These are phyloP conservation scores for Fusarium keratoplasticum DNA, from an alignment of 2,329 filamentous ascomycete genomes.

Conservation along the genomic window DNA sequence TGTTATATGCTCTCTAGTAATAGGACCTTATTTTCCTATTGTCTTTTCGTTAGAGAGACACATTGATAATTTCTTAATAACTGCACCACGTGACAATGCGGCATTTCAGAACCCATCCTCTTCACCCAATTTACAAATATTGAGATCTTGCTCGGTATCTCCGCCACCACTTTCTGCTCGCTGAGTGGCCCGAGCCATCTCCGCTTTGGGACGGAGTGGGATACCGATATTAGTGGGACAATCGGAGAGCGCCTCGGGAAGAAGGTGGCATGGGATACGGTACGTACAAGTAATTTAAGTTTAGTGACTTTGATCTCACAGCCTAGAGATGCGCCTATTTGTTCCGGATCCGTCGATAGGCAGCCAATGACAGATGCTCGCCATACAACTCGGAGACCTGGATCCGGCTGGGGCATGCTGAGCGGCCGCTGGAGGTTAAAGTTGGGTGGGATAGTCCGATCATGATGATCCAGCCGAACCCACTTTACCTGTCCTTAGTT, in stretches of 20 bases:
- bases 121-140: neutral
- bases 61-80: neutral
- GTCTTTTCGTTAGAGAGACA: neutral
- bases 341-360: neutral
- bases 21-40: neutral
- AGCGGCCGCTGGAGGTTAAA: neutral
- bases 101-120: neutral
- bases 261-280: neutral
- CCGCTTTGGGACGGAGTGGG: neutral
- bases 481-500: neutral
- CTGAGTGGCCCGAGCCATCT: neutral
- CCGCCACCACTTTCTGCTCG: neutral
- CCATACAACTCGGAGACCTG: neutral
- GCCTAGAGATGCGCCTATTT: neutral
- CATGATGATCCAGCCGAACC: neutral
- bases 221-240: neutral
- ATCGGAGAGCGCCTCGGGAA: neutral
- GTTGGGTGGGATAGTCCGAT: conserved; percentile 6
- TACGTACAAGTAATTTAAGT: neutral
- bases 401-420: neutral
- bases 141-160: neutral
- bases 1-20: no score
- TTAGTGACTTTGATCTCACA: neutral
- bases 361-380: neutral
- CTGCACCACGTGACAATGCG: neutral